Evolutionary conservation across 768 basidiomycete species (phyloP), one percentile per base, ranked within the genome.

Genomic region (Mycena floridula): DNA sequence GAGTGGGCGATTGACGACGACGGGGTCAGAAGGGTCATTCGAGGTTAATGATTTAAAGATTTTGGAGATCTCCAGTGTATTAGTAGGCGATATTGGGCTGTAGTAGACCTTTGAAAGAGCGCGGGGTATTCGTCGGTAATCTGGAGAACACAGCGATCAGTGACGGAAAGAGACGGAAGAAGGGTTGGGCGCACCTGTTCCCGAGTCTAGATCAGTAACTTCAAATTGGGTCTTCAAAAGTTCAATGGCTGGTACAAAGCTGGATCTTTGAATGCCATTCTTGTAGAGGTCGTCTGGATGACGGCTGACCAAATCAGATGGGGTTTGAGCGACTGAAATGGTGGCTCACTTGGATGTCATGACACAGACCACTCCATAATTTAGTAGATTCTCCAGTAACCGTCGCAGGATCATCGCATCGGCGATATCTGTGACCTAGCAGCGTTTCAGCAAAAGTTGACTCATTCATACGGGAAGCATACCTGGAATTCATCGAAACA

Each of bases 401-500:
- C 93, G 80, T 30, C 94, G 74, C 22, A 99, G 76, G 50, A 99
- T 94, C 96, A 99, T 98, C 13, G 96, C 95, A 53, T 96, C 93
- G 18, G 89, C 93, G 48, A 98, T 97, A 64, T 97, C 95, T 13
- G 95, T 97, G 6, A 96, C 89, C 85, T 89, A 54, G 37, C 22
- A 11, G 8, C 11, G 43, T n/a, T n/a, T n/a, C n/a, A n/a, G n/a
- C n/a, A n/a, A n/a, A n/a, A n/a, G n/a, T n/a, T n/a, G n/a, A n/a
- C n/a, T n/a, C n/a, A n/a, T n/a, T n/a, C n/a, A n/a, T n/a, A n/a
- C n/a, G n/a, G n/a, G n/a, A n/a, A n/a, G n/a, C 69, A 54, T 59
- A 89, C 92, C 77, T 98, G 95, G 58, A 98, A 98, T 68, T 99
- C 95, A 58, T 99, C 95, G 58, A 99, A 96, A 59, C 95, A 97